phyloP scores from a whole-genome alignment of 2,329 filamentous ascomycete genomes.

The Neofusicoccum umdonicola region DNA sequence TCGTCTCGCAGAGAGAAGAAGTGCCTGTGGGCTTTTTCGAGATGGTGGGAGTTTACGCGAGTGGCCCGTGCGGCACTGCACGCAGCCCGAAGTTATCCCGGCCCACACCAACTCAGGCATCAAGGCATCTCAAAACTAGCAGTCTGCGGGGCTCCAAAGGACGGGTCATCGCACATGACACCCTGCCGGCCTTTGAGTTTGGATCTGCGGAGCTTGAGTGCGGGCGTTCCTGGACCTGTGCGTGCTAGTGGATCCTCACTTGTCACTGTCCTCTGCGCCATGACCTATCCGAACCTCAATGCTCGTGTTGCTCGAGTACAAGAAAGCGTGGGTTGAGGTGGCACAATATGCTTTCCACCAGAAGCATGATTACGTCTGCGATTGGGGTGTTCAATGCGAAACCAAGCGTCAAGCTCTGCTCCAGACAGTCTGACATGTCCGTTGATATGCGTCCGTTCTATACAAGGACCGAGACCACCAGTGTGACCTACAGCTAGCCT shows the following conservation, averaged over 20 bases:
- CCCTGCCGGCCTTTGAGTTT: not conserved
- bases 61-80: not conserved
- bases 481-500: no score
- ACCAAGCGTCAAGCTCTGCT: not conserved
- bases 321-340: not conserved
- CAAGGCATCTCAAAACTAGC: not conserved
- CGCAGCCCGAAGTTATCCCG: not conserved
- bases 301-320: not conserved
- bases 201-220: not conserved
- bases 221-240: not conserved
- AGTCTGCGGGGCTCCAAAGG: not conserved
- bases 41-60: conserved; percentile 13
- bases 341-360: no score
- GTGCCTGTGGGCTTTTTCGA: conserved; percentile 8
- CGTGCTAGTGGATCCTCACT: not conserved
- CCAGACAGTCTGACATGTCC: not conserved
- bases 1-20: conserved; percentile 11
- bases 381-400: no score
- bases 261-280: not conserved
- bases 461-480: no score
- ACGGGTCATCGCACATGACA: not conserved
- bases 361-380: not conserved
- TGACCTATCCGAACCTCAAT: not conserved
- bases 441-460: not conserved
- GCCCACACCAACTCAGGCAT: not conserved